Base-by-base conservation (phyloP, 2,329 filamentous ascomycete genomes). In the Fusarium nygamai region DNA sequence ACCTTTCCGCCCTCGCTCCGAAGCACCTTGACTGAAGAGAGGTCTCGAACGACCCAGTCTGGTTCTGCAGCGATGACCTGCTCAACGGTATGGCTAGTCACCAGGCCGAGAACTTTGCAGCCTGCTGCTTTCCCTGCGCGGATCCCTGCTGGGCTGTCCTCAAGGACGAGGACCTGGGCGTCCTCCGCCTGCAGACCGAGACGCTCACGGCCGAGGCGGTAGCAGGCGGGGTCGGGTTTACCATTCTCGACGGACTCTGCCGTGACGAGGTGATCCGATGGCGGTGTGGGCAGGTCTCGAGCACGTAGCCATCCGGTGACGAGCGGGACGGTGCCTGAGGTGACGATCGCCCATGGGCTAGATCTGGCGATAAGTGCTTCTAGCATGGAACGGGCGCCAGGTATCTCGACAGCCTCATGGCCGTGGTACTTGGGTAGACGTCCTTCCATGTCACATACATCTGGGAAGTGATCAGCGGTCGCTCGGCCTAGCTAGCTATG, bases 131-230 rank as follows among this genome's bases (percentile, higher is more conserved):
- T 97, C 56, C 95, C 95, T 34, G 95, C 91, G 73, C 85, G 87
- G 79, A 98, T 94, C 10, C 95, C 95, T 13, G 94, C 94, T 10
- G 95, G 95, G 64, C 94, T 94, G 84, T 98, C 95, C 84, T 98
- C 95, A 43, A 98, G 85, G 56, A 98, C 95, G 63, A 98, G 86
- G 48, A 96, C 83, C 38, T 85, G 83, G 61, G 83, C 87, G 34
- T 84, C 82, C 20, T 80, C 80, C 39, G 84, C 85, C 27, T 86
- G 80, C 27, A 91, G 81, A 2, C 86, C 87, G 22, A 95, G 86
- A 71, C 88, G 88, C 75, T 89, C 85, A 53, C 90, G 89, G 22
- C 93, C 93, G 59, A 95, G 86, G 58, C 86, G 82, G 82, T 95
- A 96, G 84, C 93, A 94, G 20, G 88, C 83, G 33, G 93, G 93